These are phyloP conservation scores for Flaveria trinervia DNA, from an alignment of 129 eudicot genomes.

Conservation along the genomic window DNA sequence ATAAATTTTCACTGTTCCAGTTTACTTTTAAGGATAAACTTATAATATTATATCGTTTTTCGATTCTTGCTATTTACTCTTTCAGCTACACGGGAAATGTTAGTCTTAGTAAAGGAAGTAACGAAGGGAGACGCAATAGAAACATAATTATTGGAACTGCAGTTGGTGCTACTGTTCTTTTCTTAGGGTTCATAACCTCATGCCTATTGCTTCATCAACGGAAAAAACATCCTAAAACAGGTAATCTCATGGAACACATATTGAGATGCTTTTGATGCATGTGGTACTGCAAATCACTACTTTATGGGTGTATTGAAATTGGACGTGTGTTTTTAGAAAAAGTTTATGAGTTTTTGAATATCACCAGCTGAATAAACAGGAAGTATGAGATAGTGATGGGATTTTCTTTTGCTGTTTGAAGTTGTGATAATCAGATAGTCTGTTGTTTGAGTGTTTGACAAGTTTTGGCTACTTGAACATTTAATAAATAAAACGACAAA, in stretches of 20 bases:
- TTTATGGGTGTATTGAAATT: not conserved
- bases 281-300: not conserved
- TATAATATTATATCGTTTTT: not conserved
- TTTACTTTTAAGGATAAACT: not conserved
- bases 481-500: not conserved
- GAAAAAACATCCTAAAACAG: slow-evolving; percentile 50
- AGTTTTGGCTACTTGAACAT: not conserved
- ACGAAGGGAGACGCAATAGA: slow-evolving; percentile 47
- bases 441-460: not conserved
- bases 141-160: slow-evolving; percentile 69
- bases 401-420: not conserved
- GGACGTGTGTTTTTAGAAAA: slow-evolving; percentile 8
- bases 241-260: slow-evolving; percentile 32
- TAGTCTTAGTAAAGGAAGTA: slow-evolving; percentile 56
- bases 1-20: not conserved
- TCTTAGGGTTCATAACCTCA: slow-evolving; percentile 71
- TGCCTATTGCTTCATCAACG: slow-evolving; percentile 63
- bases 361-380: not conserved
- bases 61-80: not conserved
- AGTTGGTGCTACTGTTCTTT: slow-evolving; percentile 70
- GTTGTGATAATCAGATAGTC: not conserved
- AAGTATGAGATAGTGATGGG: not conserved
- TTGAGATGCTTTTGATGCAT: slow-evolving; percentile 3
- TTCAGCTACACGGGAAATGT: slow-evolving; percentile 77
- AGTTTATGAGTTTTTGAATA: not conserved